Percentiles rank a stretch among this genome's conserved stretches.
These are phyloP conservation scores for Sporothrix pallida DNA, from an alignment of 2,329 filamentous ascomycete species.

Conservation along the genomic window DNA sequence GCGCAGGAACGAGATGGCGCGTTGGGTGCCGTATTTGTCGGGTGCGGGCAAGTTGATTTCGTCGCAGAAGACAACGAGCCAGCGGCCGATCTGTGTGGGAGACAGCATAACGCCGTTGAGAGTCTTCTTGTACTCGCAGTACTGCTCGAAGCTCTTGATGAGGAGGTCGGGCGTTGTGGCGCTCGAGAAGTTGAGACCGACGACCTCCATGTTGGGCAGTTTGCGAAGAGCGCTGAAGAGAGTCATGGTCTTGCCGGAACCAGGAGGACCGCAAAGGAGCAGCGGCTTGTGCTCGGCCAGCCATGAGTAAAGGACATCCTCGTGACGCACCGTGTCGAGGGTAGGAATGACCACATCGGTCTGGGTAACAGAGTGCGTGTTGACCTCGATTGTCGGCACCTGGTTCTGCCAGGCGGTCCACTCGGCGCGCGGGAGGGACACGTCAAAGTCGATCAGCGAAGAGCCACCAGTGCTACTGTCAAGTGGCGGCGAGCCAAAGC, in stretches of 20 bases:
- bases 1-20: slow-evolving; percentile 94
- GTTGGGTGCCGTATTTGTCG: slow-evolving; percentile 96
- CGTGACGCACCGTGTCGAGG: slow-evolving; percentile 93
- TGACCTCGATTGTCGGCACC: slow-evolving; percentile 93
- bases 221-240: slow-evolving; percentile 97
- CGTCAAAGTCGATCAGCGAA: slow-evolving; percentile 95
- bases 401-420: slow-evolving; percentile 95
- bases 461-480: slow-evolving; percentile 64
- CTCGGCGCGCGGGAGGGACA: slow-evolving; percentile 81
- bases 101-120: slow-evolving; percentile 94
- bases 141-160: slow-evolving; percentile 99
- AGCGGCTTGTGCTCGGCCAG: slow-evolving; percentile 97
- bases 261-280: slow-evolving; percentile 92
- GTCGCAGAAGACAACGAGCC: slow-evolving; percentile 98
- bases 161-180: slow-evolving; percentile 96
- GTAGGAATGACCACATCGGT: slow-evolving; percentile 99
- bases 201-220: slow-evolving; percentile 97
- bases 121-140: slow-evolving; percentile 99
- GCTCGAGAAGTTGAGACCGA: slow-evolving; percentile 98
- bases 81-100: slow-evolving; percentile 93
- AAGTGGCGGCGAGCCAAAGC: slow-evolving; percentile 81
- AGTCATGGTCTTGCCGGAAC: slow-evolving; percentile 99
- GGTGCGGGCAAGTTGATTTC: slow-evolving; percentile 99
- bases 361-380: slow-evolving; percentile 96
- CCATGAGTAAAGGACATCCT: slow-evolving; percentile 99